A percentile compares a stretch with the other conserved stretches of the same genome.
phyloP scores from a whole-genome alignment of 495 filamentous ascomycete species.

The Venustampulla echinocandica region DNA sequence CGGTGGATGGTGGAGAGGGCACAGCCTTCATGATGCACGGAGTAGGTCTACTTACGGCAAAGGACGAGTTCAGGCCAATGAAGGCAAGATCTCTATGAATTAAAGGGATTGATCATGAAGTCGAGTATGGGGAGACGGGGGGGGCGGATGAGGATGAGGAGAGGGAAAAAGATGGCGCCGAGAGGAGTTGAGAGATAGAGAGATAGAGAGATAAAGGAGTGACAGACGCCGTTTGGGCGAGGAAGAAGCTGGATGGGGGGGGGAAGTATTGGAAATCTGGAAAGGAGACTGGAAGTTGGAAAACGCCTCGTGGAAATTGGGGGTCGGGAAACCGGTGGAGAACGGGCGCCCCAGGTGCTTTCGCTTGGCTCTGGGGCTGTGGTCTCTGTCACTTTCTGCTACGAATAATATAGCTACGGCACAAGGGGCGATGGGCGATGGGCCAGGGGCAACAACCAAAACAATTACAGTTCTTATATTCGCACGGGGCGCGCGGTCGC shows the following conservation, averaged over 20 bases:
- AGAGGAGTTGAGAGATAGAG: background rate
- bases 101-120: constrained; percentile 6
- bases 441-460: no score
- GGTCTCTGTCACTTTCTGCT: no score
- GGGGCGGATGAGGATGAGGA: background rate
- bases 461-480: no score
- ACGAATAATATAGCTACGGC: no score
- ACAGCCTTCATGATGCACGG: background rate
- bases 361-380: no score
- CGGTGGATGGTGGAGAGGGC: background rate
- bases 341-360: no score
- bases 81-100: constrained; percentile 9
- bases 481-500: no score
- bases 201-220: constrained; percentile 2
- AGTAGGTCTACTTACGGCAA: constrained; percentile 6
- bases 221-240: background rate
- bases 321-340: no score
- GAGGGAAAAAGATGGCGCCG: constrained; percentile 4
- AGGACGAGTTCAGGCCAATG: constrained; percentile 9
- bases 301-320: no score
- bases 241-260: constrained; percentile 6
- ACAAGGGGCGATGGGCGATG: no score
- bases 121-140: constrained; percentile 3
- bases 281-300: background rate
- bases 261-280: constrained; percentile 2